phyloP scores from a whole-genome alignment of 75 land plant species.

The Larix kaempferi region DNA sequence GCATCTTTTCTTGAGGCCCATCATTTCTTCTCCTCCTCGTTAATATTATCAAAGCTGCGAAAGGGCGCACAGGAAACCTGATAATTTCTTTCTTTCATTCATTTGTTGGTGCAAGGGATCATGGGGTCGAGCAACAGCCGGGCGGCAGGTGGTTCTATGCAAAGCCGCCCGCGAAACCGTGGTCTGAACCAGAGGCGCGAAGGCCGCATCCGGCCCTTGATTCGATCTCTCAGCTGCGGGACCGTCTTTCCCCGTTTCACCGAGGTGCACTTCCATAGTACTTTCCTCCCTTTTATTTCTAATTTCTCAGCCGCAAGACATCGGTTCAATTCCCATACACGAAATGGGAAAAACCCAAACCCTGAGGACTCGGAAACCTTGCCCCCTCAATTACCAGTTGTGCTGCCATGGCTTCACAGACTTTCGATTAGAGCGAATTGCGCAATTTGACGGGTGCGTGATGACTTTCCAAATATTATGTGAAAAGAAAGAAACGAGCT shows the following conservation, averaged over 20 bases:
- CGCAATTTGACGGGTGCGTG: no score
- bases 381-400: background rate
- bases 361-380: background rate
- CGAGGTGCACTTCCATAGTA: background rate
- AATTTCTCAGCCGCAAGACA: background rate
- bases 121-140: constrained; percentile 5
- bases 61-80: background rate
- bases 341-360: background rate
- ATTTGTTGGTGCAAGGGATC: background rate
- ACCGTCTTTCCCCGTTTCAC: background rate
- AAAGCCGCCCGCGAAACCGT: background rate
- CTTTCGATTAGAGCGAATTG: no score
- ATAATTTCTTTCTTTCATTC: no score
- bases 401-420: background rate
- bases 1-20: background rate
- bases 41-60: background rate
- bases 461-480: no score
- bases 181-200: background rate
- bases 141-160: background rate
- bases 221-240: constrained; percentile 11
- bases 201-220: background rate
- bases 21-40: background rate
- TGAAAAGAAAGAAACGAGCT: no score
- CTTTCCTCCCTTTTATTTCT: background rate
- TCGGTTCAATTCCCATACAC: background rate